Evolutionary conservation across 163 green algal species (phyloP).

Genomic region (Chlamydomonas reinhardtii): DNA sequence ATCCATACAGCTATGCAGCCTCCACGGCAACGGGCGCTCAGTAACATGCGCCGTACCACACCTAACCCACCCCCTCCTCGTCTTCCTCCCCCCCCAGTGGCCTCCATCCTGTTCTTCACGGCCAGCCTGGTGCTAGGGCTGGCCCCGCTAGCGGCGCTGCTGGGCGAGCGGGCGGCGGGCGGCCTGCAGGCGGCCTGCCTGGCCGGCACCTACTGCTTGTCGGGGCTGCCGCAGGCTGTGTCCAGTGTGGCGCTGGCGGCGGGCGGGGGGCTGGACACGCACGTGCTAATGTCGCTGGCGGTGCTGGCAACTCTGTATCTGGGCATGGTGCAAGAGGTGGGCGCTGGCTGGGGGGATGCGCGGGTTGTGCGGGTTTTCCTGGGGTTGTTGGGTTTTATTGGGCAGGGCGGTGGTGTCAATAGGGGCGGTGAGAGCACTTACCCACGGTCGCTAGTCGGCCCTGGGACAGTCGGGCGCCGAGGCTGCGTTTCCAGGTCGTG

Average conservation of each 20-base stretch:
- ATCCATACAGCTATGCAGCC: too few relatives aligned
- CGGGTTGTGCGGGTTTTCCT: too few relatives aligned
- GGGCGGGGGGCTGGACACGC: slow-evolving; percentile 86
- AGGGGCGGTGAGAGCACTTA: too few relatives aligned
- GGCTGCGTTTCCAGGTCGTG: too few relatives aligned
- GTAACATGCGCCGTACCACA: too few relatives aligned
- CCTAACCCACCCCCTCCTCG: slow-evolving; percentile 25
- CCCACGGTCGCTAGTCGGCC: too few relatives aligned
- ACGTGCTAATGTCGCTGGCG: slow-evolving; percentile 93
- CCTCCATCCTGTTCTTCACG: slow-evolving; percentile 56
- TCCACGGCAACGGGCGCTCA: too few relatives aligned
- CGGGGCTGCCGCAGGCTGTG: slow-evolving; percentile 77
- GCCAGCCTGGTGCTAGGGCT: slow-evolving; percentile 45
- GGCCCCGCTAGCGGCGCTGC: background rate
- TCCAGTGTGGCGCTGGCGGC: slow-evolving; percentile 63
- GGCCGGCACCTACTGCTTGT: slow-evolving; percentile 69
- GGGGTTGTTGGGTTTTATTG: background rate
- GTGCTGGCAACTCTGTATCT: slow-evolving; percentile 87
- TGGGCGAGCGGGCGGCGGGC: slow-evolving; percentile 17
- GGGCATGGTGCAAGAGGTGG: slow-evolving; percentile 83
- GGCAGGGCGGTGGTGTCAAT: too few relatives aligned
- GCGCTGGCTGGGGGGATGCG: slow-evolving; percentile 1
- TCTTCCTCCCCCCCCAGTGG: slow-evolving; percentile 28
- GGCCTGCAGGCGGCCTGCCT: slow-evolving; percentile 37
- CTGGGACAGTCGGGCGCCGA: too few relatives aligned